Conservation (phyloP, 768 basidiomycete genomes). For the Sutorius australiensis region DNA sequence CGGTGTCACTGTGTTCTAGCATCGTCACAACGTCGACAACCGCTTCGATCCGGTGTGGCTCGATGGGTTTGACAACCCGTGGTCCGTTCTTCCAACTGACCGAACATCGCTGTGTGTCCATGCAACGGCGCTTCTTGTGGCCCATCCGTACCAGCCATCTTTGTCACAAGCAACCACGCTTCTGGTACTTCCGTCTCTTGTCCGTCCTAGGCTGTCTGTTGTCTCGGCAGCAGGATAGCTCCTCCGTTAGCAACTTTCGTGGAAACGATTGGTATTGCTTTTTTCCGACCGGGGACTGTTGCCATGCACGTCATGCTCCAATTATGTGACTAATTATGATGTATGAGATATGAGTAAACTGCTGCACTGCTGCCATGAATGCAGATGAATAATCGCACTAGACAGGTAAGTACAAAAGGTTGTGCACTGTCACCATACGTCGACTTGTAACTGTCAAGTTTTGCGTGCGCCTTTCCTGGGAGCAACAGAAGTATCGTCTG, state of each 20-base stretch:
- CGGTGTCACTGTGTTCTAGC: conserved; percentile 80
- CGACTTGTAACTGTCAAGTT: conserved; percentile 1
- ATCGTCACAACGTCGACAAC: conserved; percentile 2
- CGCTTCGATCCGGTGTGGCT: conserved; percentile 4
- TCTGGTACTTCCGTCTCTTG: neutral
- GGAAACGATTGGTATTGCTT: neutral
- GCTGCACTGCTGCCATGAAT: neutral
- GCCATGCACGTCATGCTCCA: conserved; percentile 24
- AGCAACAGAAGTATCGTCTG: conserved; percentile 19
- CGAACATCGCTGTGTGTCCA: conserved; percentile 7
- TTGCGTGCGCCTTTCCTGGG: conserved; percentile 17
- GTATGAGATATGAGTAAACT: conserved; percentile 11
- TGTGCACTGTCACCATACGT: neutral
- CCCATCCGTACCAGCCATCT: conserved; percentile 9
- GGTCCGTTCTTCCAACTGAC: conserved; percentile 2
- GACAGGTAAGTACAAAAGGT: neutral
- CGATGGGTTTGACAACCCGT: conserved; percentile 13
- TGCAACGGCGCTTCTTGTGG: conserved; percentile 6
- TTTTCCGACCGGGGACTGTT: conserved; percentile 4
- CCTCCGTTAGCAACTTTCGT: conserved; percentile 2
- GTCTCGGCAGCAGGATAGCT: conserved; percentile 2
- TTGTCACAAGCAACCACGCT: conserved; percentile 15
- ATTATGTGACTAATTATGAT: conserved; percentile 20
- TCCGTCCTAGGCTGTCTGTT: neutral
- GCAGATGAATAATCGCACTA: neutral